Conservation (phyloP, 495 filamentous ascomycete genomes). For the Antarctomyces pellizariae region DNA sequence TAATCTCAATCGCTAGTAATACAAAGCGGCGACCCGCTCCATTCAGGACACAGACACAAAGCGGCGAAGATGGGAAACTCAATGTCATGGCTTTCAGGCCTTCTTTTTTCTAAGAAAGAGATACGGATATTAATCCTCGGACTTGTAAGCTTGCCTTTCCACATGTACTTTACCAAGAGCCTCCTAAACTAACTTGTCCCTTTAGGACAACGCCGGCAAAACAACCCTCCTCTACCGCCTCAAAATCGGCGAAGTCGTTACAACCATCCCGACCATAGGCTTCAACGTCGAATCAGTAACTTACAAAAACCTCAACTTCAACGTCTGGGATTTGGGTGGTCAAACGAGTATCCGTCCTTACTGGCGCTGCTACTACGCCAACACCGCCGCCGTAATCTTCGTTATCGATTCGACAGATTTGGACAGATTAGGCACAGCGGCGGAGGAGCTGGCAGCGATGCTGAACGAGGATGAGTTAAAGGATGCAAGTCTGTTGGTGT, state of each 20-base stretch:
- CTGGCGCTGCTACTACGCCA: conserved; percentile 98
- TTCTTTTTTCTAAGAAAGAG: conserved; percentile 86
- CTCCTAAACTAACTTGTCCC: conserved; percentile 3
- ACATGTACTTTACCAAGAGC: neutral
- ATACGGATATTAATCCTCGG: conserved; percentile 91
- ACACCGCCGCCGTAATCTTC: conserved; percentile 97
- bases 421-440: conserved; percentile 71
- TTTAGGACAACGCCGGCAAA: conserved; percentile 92
- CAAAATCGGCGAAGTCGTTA: conserved; percentile 97
- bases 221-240: conserved; percentile 90
- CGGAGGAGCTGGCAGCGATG: conserved; percentile 87
- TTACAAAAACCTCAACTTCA: conserved; percentile 94
- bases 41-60: too few relatives aligned
- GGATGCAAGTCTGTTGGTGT: conserved; percentile 79
- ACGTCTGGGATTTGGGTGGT: conserved; percentile 95
- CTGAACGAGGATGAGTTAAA: conserved; percentile 87
- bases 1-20: too few relatives aligned
- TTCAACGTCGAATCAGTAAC: conserved; percentile 98
- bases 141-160: conserved; percentile 36
- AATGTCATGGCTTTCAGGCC: conserved; percentile 48
- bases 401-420: conserved; percentile 97
- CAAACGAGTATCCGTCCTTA: conserved; percentile 95
- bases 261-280: conserved; percentile 95
- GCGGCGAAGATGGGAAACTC: conserved; percentile 48
- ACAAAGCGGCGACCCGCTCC: too few relatives aligned